A percentile compares a stretch with the other conserved stretches of the same genome.
phyloP scores from a whole-genome alignment of 108 stramenopile genomes.

The Cylindrotheca closterium region DNA sequence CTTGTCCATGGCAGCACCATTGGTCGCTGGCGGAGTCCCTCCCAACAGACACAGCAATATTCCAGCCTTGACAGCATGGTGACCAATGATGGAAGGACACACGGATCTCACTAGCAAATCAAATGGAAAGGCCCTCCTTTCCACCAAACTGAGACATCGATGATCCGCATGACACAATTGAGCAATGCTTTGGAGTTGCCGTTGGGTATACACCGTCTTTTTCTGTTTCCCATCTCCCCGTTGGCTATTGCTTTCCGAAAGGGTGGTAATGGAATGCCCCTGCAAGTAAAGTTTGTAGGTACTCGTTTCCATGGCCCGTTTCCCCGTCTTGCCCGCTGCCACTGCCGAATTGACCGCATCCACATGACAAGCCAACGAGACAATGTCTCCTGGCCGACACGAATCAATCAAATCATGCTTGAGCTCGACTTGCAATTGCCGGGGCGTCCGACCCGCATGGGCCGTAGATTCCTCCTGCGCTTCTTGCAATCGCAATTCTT shows the following conservation, averaged over 20 bases:
- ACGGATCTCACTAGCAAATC: conserved; percentile 90
- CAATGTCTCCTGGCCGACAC: conserved; percentile 93
- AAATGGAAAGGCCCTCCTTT: conserved; percentile 86
- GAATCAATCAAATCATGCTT: conserved; percentile 88
- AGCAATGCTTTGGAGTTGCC: conserved; percentile 70
- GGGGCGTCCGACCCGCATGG: conserved; percentile 80
- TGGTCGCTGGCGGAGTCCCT: conserved; percentile 73
- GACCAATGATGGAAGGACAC: conserved; percentile 96
- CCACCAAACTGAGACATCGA: conserved; percentile 64
- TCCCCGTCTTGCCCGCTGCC: conserved; percentile 77
- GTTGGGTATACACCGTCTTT: conserved; percentile 46
- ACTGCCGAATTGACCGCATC: conserved; percentile 87
- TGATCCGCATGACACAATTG: conserved; percentile 89
- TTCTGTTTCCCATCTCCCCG: background rate
- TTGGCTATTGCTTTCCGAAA: conserved; percentile 31
- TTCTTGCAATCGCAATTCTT: conserved; percentile 93
- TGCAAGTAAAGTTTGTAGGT: conserved; percentile 89
- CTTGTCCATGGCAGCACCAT: conserved; percentile 13
- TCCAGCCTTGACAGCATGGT: conserved; percentile 97
- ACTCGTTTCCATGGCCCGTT: conserved; percentile 76
- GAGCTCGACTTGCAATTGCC: conserved; percentile 88
- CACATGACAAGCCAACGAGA: conserved; percentile 88
- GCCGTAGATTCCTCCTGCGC: conserved; percentile 74
- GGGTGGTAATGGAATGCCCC: conserved; percentile 84
- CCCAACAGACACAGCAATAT: conserved; percentile 94